These are phyloP conservation scores for Nakazawaea peltata DNA, from an alignment of 805 yeast species.

Conservation along the genomic window DNA sequence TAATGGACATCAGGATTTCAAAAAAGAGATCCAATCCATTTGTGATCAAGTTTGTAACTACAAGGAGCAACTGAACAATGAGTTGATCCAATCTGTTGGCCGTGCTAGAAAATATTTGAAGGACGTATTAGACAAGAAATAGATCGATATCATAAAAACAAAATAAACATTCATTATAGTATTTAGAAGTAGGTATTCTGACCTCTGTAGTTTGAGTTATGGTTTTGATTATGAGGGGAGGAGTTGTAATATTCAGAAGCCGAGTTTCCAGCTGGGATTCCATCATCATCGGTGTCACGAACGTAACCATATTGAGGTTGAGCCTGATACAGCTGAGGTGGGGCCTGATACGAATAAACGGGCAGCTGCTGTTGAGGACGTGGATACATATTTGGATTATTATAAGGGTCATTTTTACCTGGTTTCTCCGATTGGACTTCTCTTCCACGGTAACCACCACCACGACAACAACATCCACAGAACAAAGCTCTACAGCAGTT, in stretches of 20 bases:
- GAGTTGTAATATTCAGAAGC: conserved; percentile 1
- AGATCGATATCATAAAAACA: neutral
- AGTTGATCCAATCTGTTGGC: conserved; percentile 3
- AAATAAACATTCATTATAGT: neutral
- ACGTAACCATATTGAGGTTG: conserved; percentile 1
- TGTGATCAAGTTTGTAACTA: neutral
- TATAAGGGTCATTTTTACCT: conserved; percentile 14
- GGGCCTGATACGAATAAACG: conserved; percentile 8
- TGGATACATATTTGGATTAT: conserved; percentile 24
- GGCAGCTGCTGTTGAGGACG: conserved; percentile 13
- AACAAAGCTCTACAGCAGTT: conserved; percentile 43
- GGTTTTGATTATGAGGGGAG: neutral
- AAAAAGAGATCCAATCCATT: neutral
- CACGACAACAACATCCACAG: conserved; percentile 36
- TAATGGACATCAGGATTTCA: conserved; percentile 13
- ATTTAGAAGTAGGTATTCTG: conserved; percentile 7
- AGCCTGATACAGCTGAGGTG: conserved; percentile 3
- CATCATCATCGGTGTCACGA: conserved; percentile 3
- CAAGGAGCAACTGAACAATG: neutral
- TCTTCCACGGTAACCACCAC: conserved; percentile 7
- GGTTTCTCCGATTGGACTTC: conserved; percentile 1
- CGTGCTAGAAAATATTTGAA: conserved; percentile 4
- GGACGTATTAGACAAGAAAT: conserved; percentile 3
- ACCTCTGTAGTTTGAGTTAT: conserved; percentile 4
- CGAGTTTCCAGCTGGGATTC: conserved; percentile 1